phyloP scores from a whole-genome alignment of 2,329 filamentous ascomycete genomes.

The Cladosporium sp. region DNA sequence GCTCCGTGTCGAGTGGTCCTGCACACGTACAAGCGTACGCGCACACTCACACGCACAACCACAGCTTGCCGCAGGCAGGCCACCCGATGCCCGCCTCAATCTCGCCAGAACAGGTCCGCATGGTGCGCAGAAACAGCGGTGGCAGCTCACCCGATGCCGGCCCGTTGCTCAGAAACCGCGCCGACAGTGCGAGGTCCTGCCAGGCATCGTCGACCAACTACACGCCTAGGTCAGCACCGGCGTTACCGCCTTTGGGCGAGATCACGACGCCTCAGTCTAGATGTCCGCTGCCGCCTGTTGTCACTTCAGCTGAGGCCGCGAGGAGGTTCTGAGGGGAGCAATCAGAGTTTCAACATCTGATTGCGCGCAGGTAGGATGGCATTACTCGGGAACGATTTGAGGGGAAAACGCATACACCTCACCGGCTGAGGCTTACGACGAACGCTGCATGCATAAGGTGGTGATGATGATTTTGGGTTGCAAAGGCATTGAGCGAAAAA shows the following conservation, averaged over 20 bases:
- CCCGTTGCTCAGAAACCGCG: conserved; percentile 23
- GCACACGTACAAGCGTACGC: not conserved
- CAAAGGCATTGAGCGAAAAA: too few species aligned
- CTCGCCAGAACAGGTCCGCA: conserved; percentile 26
- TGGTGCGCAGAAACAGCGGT: conserved; percentile 24
- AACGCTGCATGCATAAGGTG: not conserved
- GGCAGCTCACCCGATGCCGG: conserved; percentile 21
- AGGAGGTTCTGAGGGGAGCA: conserved; percentile 4
- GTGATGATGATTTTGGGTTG: not conserved
- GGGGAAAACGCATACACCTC: not conserved
- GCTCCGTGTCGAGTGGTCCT: conserved; percentile 12
- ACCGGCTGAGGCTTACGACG: not conserved
- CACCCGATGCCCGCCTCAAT: conserved; percentile 20
- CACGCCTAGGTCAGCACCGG: conserved; percentile 19
- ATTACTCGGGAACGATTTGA: too few species aligned
- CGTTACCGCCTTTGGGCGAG: conserved; percentile 24
- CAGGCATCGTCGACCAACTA: conserved; percentile 15
- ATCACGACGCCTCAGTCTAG: conserved; percentile 21
- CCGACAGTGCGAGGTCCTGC: conserved; percentile 30
- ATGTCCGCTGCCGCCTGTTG: conserved; percentile 28
- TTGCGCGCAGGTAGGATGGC: too few species aligned
- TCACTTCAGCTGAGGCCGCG: conserved; percentile 23
- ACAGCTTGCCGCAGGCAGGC: conserved; percentile 30
- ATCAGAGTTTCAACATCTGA: not conserved
- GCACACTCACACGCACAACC: conserved; percentile 31